Percentiles rank a stretch among this genome's conserved stretches.
Conservation (phyloP, 2,329 filamentous ascomycete species). For the Passalora sequoiae region DNA sequence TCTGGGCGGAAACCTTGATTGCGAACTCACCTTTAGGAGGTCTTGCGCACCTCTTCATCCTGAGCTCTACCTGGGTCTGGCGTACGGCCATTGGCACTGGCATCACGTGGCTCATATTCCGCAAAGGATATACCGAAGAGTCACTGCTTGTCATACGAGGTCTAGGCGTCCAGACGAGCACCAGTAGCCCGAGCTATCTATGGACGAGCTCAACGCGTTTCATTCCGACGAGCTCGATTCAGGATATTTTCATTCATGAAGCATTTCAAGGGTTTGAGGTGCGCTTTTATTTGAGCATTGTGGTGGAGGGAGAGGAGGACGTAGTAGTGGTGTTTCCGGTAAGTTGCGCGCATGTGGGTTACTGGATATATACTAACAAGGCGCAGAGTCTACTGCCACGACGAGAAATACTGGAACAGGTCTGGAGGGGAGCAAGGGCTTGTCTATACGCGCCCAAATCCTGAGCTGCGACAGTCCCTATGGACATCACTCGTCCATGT, state of each 20-base stretch:
- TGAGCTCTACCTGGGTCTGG: conserved; percentile 40
- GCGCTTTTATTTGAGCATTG: conserved; percentile 78
- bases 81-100: conserved; percentile 35
- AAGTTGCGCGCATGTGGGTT: conserved; percentile 28
- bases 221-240: conserved; percentile 87
- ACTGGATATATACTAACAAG: not conserved
- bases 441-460: conserved; percentile 70
- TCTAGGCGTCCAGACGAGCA: conserved; percentile 82
- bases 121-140: conserved; percentile 56
- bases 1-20: conserved; percentile 1
- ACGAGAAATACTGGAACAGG: conserved; percentile 70
- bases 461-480: conserved; percentile 26
- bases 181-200: conserved; percentile 64
- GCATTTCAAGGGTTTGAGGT: conserved; percentile 91
- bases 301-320: conserved; percentile 82
- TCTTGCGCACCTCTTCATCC: conserved; percentile 26
- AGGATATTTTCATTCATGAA: conserved; percentile 91
- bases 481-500: conserved; percentile 16
- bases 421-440: conserved; percentile 79
- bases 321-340: conserved; percentile 92
- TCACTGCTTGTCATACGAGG: conserved; percentile 82
- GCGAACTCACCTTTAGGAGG: conserved; percentile 9
- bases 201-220: conserved; percentile 60
- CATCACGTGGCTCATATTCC: conserved; percentile 23
- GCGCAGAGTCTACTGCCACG: conserved; percentile 62